Base-by-base conservation (phyloP, 2,329 filamentous ascomycete genomes). In the Zymoseptoria crescenta region DNA sequence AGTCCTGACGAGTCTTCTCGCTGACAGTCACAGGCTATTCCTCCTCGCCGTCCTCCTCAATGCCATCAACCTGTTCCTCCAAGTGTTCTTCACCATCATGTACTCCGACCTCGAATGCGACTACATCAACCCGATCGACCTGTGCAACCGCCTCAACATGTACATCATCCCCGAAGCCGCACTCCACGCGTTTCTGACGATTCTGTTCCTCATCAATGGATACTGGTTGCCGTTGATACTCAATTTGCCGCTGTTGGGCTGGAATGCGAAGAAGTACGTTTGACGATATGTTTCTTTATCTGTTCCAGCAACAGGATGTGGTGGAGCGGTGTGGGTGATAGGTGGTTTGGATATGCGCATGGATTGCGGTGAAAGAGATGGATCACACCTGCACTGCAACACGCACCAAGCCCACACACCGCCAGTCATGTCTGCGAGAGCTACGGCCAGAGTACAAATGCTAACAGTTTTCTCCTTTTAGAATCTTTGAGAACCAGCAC, bases 71-170 rank as follows among this genome's bases (percentile, higher is more conserved):
- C 85, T 99, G 73, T 99, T 99, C 79, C 84, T 99, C 59, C 95
- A 99, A 81, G 94, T 99, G 71, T 99, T 99, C 84, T 99, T 99
- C 81, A 99, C 94, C 60, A 99, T 99, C 74, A 99, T 99, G 95
- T 99, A 97, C 81, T 96, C 91, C 78, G 94, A 99, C 83, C 80
- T 99, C 72, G 94, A 99, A 88, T 99, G 94, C 80, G 94, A 99
- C 80, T 99, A 99, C 80, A 99, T 99, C 81, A 99, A 99, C 82
- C 94, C 94, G 52, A 99, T 99, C 81, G 94, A 99, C 72, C 92
- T 99, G 67, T 99, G 94, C 88, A 99, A 99, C 87, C 92, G 94
- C 71, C 88, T 99, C 69, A 99, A 99, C 84, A 95, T 93, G 75
- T 99, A 99, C 81, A 99, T 99, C 75, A 87, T 99, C 72, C 94